Evolutionary conservation across 1,284 basidiomycete genomes (phyloP).

Genomic region (Sphaerobolus stellatus): DNA sequence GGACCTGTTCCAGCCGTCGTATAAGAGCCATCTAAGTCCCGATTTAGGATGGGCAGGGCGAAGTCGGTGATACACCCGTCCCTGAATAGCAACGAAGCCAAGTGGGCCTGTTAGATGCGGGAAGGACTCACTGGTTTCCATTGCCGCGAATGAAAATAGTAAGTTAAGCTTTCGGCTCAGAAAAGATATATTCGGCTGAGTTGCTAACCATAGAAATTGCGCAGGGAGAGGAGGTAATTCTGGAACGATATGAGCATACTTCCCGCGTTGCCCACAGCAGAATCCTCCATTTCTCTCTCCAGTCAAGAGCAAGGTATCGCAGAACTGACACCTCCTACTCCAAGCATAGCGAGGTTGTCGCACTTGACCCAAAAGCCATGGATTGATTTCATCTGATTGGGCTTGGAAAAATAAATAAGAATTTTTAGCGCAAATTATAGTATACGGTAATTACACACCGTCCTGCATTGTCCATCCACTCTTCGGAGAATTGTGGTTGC

Average conservation of each 20-base stretch:
- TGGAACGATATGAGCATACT: slow-evolving; percentile 13
- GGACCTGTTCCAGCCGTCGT: slow-evolving; percentile 27
- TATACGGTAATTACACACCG: too few relatives aligned
- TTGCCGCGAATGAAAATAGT: slow-evolving; percentile 33
- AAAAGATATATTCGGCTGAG: slow-evolving; percentile 20
- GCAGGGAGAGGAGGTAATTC: slow-evolving; percentile 20
- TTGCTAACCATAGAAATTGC: slow-evolving; percentile 20
- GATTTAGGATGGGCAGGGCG: slow-evolving; percentile 26
- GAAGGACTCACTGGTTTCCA: slow-evolving; percentile 30
- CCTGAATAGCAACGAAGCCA: slow-evolving; percentile 30
- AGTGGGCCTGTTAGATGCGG: slow-evolving; percentile 17
- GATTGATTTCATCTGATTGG: too few relatives aligned
- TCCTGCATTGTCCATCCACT: too few relatives aligned
- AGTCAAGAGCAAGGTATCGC: slow-evolving; percentile 17
- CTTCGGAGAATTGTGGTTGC: too few relatives aligned
- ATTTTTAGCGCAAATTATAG: too few relatives aligned
- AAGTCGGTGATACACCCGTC: slow-evolving; percentile 34
- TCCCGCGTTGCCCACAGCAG: slow-evolving; percentile 22
- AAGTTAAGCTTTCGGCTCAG: slow-evolving; percentile 30
- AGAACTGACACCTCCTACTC: slow-evolving; percentile 13
- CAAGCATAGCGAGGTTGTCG: too few relatives aligned
- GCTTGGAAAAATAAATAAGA: too few relatives aligned
- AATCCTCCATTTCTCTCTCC: slow-evolving; percentile 20
- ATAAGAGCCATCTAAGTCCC: slow-evolving; percentile 33
- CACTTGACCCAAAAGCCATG: too few relatives aligned